Conservation (phyloP, 345 rosid species). For the Sisymbrium irio region DNA sequence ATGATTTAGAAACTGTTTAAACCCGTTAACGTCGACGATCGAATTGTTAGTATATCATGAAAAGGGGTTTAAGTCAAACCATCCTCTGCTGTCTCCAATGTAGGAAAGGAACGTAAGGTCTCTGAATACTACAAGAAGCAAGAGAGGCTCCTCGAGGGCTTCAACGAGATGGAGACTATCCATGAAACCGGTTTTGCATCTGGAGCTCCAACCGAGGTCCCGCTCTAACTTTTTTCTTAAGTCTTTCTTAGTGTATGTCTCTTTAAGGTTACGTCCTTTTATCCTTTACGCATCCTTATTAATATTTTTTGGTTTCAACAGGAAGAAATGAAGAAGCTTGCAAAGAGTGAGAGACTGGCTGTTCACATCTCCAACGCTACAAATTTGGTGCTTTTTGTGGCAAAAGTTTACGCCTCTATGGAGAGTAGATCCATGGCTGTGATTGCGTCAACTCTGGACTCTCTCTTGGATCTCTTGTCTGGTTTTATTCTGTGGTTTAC, state of each 20-base stretch:
- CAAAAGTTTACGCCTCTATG: conserved; percentile 71
- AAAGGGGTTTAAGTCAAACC: not conserved
- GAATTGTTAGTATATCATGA: not conserved
- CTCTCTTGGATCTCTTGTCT: conserved; percentile 78
- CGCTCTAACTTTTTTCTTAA: not conserved
- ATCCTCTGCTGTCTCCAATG: conserved; percentile 3
- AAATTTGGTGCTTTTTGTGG: conserved; percentile 63
- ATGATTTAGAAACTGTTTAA: not conserved
- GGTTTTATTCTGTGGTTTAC: conserved; percentile 94
- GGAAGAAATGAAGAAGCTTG: conserved; percentile 78
- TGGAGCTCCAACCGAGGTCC: conserved; percentile 63
- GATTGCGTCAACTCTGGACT: conserved; percentile 86
- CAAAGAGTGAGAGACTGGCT: conserved; percentile 64
- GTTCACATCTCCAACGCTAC: conserved; percentile 59
- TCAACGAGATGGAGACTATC: conserved; percentile 77
- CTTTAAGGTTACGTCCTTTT: not conserved
- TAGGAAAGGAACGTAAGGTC: conserved; percentile 64
- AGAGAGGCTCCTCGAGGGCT: conserved; percentile 73
- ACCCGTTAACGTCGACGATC: not conserved
- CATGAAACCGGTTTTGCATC: conserved; percentile 53
- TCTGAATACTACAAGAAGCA: conserved; percentile 84
- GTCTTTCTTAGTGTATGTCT: not conserved
- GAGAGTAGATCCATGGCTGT: conserved; percentile 81
- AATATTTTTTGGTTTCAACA: conserved; percentile 27
- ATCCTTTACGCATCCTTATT: not conserved